Evolutionary conservation across 164 flowering plant species (phyloP).

Genomic region (Sedum album): DNA sequence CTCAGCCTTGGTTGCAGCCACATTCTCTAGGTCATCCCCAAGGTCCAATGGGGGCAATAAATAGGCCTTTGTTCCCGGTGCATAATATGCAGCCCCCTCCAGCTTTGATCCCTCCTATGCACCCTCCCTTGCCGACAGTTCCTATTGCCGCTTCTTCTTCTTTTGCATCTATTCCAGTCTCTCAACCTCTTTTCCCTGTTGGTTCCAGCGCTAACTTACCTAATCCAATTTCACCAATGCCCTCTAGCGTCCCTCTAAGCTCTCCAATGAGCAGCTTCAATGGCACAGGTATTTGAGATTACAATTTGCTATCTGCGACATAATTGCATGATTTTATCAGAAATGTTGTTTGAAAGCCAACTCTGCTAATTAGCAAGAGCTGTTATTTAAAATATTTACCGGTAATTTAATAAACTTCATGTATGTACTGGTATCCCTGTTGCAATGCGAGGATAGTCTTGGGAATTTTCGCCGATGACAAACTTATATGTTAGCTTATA

Average conservation of each 20-base stretch:
- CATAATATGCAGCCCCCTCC: constrained; percentile 50
- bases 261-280: constrained; percentile 16
- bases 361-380: neutral
- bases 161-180: constrained; percentile 32
- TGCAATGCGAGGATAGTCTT: too few relatives aligned
- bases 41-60: constrained; percentile 37
- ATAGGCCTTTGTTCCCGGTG: constrained; percentile 81
- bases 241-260: constrained; percentile 30
- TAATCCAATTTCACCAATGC: constrained; percentile 40
- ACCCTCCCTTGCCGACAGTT: constrained; percentile 37
- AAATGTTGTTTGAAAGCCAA: neutral
- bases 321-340: neutral
- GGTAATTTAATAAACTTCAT: too few relatives aligned
- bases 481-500: too few relatives aligned
- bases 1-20: constrained; percentile 70
- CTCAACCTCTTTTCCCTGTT: constrained; percentile 87
- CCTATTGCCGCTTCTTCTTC: constrained; percentile 63
- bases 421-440: too few relatives aligned
- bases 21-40: constrained; percentile 42
- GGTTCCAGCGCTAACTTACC: constrained; percentile 32
- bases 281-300: constrained; percentile 38
- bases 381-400: neutral
- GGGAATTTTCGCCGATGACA: too few relatives aligned
- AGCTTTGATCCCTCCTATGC: constrained; percentile 31
- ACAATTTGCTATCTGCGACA: constrained; percentile 6